Conservation (phyloP, 75 land plant genomes). For the Larix kaempferi region DNA sequence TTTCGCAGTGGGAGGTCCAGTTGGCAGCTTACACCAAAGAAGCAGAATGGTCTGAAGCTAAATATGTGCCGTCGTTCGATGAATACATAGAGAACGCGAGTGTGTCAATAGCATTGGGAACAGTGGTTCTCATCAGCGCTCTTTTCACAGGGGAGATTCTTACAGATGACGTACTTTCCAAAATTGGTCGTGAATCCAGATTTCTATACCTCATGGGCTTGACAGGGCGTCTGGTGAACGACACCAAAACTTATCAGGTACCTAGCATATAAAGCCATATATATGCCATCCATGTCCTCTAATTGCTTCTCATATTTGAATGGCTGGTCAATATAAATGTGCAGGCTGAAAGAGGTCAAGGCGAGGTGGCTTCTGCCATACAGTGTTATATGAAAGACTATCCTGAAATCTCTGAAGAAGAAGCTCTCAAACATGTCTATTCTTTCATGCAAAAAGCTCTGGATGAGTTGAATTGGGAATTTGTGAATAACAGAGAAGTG, state of each 20-base stretch:
- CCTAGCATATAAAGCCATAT: neutral
- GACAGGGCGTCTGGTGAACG: neutral
- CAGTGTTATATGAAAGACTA: constrained; percentile 25
- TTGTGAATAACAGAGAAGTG: neutral
- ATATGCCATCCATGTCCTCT: too few species aligned
- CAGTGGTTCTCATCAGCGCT: constrained; percentile 18
- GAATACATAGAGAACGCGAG: constrained; percentile 47
- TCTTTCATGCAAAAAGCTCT: constrained; percentile 13
- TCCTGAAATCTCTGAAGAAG: constrained; percentile 12
- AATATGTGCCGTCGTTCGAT: constrained; percentile 25
- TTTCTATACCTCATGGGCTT: neutral
- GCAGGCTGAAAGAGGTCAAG: constrained; percentile 20
- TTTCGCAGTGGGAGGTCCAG: constrained; percentile 43
- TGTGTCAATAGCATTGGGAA: constrained; percentile 25
- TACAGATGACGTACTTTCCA: constrained; percentile 5
- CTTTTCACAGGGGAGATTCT: constrained; percentile 23
- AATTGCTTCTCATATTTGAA: too few species aligned
- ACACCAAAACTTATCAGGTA: neutral
- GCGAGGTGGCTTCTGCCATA: constrained; percentile 10
- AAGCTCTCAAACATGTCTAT: constrained; percentile 8
- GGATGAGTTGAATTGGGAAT: constrained; percentile 22
- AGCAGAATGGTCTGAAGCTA: constrained; percentile 38
- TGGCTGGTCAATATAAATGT: neutral
- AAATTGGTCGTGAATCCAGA: constrained; percentile 17
- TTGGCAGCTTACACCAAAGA: constrained; percentile 32